phyloP scores from a whole-genome alignment of 1,284 basidiomycete species.

The Leccinum insolens region DNA sequence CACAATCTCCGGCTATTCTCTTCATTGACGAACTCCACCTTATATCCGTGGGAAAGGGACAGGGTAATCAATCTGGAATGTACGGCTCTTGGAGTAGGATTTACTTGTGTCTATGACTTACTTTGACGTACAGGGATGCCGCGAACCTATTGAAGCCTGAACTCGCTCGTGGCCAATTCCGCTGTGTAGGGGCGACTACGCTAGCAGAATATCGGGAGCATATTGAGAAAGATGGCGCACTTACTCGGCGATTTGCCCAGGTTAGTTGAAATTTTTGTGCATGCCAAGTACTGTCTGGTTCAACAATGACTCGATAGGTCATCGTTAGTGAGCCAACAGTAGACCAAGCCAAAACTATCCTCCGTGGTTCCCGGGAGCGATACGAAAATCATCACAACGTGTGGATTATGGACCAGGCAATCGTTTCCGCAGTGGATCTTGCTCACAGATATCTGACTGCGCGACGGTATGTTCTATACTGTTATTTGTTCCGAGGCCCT shows the following conservation, averaged over 20 bases:
- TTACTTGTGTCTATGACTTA: neutral
- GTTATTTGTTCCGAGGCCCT: neutral
- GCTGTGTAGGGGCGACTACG: conserved; percentile 14
- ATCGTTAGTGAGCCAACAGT: conserved; percentile 15
- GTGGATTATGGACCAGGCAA: conserved; percentile 10
- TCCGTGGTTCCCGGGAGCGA: conserved; percentile 12
- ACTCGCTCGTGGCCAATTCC: conserved; percentile 15
- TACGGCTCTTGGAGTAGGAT: neutral
- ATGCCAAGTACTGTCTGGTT: neutral
- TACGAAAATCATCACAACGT: conserved; percentile 11
- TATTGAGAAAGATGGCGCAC: conserved; percentile 17
- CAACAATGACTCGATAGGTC: conserved; percentile 5
- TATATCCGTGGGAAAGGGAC: conserved; percentile 13
- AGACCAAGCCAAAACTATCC: conserved; percentile 17
- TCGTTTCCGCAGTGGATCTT: conserved; percentile 1
- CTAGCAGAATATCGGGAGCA: conserved; percentile 14
- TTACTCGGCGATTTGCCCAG: conserved; percentile 16
- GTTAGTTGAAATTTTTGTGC: neutral
- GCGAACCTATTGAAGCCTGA: conserved; percentile 15
- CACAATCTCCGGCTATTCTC: conserved; percentile 10
- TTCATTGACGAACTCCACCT: conserved; percentile 17
- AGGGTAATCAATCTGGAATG: conserved; percentile 8
- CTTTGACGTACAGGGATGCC: conserved; percentile 9
- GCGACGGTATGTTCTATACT: conserved; percentile 1
- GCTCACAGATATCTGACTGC: conserved; percentile 8